These are phyloP conservation scores for Henningerozyma blattae DNA, from an alignment of 805 yeast species.

Conservation along the genomic window DNA sequence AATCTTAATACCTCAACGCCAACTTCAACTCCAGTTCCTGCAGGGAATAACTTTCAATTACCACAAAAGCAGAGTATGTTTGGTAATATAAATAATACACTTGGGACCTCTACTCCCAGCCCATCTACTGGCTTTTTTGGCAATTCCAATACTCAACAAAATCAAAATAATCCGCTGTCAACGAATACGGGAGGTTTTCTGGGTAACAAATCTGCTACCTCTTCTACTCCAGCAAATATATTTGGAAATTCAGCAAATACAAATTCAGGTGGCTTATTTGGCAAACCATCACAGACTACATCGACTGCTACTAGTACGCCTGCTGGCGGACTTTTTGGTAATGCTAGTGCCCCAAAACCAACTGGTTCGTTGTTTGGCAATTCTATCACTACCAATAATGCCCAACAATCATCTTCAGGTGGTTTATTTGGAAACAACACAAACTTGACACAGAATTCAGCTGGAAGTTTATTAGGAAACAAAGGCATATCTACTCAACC, in stretches of 20 bases:
- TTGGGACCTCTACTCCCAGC: constrained; percentile 18
- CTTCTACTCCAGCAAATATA: constrained; percentile 10
- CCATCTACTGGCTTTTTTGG: constrained; percentile 17
- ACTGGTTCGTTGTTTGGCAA: neutral
- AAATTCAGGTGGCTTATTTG: constrained; percentile 3
- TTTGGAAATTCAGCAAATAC: constrained; percentile 6
- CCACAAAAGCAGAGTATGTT: constrained; percentile 15
- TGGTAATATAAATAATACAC: constrained; percentile 11
- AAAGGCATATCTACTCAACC: constrained; percentile 1
- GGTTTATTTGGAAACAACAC: constrained; percentile 8
- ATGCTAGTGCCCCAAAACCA: neutral
- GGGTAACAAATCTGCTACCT: neutral
- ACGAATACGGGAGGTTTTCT: constrained; percentile 2
- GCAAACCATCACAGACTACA: constrained; percentile 2
- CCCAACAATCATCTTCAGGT: constrained; percentile 2
- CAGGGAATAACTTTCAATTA: constrained; percentile 12
- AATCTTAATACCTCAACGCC: constrained; percentile 22
- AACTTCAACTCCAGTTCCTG: constrained; percentile 21
- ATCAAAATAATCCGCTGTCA: neutral
- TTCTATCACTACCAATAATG: neutral
- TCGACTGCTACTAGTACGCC: constrained; percentile 1
- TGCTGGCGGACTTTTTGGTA: neutral
- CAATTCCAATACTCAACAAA: constrained; percentile 1
- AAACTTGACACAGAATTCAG: constrained; percentile 1
- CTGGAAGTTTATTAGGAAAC: constrained; percentile 15